Conservation (phyloP, 306 rosid species). For the Vigna unguiculata region DNA sequence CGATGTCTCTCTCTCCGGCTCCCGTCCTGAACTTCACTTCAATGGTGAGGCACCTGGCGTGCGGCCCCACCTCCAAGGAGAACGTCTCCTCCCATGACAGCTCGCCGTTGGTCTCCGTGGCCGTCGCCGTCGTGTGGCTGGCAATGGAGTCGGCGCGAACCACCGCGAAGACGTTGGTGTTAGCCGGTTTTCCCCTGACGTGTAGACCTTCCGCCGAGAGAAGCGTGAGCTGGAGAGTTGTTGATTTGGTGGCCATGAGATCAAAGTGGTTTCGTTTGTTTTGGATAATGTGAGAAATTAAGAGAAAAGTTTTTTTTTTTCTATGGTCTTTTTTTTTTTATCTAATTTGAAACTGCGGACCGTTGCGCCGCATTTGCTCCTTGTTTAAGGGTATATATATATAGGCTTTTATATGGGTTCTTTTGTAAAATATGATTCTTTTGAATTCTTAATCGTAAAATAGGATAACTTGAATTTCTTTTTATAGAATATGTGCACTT, state of each 20-base stretch:
- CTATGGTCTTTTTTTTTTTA: no score
- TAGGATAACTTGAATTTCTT: no score
- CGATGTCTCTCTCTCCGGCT: constrained; percentile 43
- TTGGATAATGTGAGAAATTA: no score
- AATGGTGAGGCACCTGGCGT: constrained; percentile 40
- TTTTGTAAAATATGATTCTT: no score
- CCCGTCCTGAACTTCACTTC: constrained; percentile 57
- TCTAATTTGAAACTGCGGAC: background rate
- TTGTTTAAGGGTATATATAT: no score
- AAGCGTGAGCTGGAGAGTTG: constrained; percentile 55
- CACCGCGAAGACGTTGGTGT: constrained; percentile 46
- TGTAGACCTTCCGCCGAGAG: constrained; percentile 57
- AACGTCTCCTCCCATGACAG: constrained; percentile 60
- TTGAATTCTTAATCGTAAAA: no score
- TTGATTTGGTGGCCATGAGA: constrained; percentile 9
- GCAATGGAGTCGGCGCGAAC: constrained; percentile 48
- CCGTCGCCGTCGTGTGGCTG: constrained; percentile 44
- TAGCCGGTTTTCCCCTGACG: constrained; percentile 41
- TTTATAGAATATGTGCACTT: no score
- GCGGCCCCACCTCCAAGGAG: constrained; percentile 45
- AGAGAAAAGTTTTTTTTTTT: no score
- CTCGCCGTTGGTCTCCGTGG: constrained; percentile 30
- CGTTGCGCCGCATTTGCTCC: background rate
- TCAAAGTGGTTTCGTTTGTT: no score
- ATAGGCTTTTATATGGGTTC: no score